Evolutionary conservation across 164 flowering plant genomes (phyloP), one percentile per base, ranked within the genome.

Genomic region (Dillenia turbinata): DNA sequence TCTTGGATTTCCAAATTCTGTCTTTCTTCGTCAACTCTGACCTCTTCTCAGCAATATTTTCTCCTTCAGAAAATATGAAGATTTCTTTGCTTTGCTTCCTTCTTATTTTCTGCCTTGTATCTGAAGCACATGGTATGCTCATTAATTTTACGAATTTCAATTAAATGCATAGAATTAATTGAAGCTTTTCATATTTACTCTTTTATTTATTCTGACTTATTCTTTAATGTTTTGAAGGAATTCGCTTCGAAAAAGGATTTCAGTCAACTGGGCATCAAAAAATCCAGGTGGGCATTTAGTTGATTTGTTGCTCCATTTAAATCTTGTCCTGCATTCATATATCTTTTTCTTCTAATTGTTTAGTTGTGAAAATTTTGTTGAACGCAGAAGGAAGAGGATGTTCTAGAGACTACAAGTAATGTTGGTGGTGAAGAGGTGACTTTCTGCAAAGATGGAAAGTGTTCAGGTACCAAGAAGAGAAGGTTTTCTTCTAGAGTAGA

Each of bases 391-490:
- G 67, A 62, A 44, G 52, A 57, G 4, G 46, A 10, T 61, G n/a
- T 12, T 56, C 26, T 48, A 43, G 46, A 17, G 9, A 54, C 54
- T 53, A 47, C 24, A 49, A 70, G 59, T 12, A 52, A 47, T 17
- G 62, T 7, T 33, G 71, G 17, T 19, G 46, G 16, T 2, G 71
- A 45, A 17, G 72, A 63, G 10, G 63, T 17, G 4, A 54, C 45
- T 54, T 44, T 26, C 13, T 69, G 76, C 72, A 74, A 63, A 70
- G 68, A 68, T 56, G 74, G 57, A 3, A 54, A 66, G 1, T 72
- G 65, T 57, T 68, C 72, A 78, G 79, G 81, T 73, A 77, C 71
- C 46, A 54, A 51, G 77, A 70, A 66, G 65, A 62, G 64, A 64
- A 75, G 65, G 53, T 66, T 64, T 46, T 68, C 40, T 33, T 33